A percentile compares a stretch with the other conserved stretches of the same genome.
Conservation (phyloP, 371 early-diverging fungal species). For the Gilbertella persicaria region DNA sequence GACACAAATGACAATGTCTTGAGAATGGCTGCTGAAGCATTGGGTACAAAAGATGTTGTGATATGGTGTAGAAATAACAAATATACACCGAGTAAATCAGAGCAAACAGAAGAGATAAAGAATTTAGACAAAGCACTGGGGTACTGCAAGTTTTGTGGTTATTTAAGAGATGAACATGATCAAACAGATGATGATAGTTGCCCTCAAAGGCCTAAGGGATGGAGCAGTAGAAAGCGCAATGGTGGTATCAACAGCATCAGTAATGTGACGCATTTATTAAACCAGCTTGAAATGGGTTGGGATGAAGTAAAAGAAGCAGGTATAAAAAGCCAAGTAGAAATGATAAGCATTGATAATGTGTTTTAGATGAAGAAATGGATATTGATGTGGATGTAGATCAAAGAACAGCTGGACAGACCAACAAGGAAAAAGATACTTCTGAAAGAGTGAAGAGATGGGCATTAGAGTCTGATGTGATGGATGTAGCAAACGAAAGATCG, state of each 20-base stretch:
- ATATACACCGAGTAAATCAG: conserved; percentile 33
- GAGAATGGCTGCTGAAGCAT: conserved; percentile 28
- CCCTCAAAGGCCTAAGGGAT: conserved; percentile 31
- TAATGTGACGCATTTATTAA: conserved; percentile 27
- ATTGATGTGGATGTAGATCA: conserved; percentile 42
- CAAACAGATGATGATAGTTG: conserved; percentile 30
- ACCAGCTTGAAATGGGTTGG: conserved; percentile 37
- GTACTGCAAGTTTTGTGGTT: conserved; percentile 48
- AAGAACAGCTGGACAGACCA: background rate
- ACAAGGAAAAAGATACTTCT: conserved; percentile 4
- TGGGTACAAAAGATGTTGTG: conserved; percentile 44
- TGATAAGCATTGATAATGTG: too few species aligned
- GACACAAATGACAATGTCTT: conserved; percentile 38
- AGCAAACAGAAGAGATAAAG: conserved; percentile 13
- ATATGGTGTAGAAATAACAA: conserved; percentile 40
- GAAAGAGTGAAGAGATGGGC: conserved; percentile 8
- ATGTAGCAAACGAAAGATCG: conserved; percentile 32
- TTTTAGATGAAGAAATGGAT: conserved; percentile 39
- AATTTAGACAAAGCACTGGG: conserved; percentile 14
- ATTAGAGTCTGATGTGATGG: conserved; percentile 6
- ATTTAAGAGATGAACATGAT: conserved; percentile 27
- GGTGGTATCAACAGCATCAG: conserved; percentile 31
- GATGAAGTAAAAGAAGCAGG: conserved; percentile 35
- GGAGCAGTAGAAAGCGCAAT: conserved; percentile 33
- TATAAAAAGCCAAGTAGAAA: conserved; percentile 3